Percentiles rank a stretch among this genome's conserved stretches.
phyloP scores from a whole-genome alignment of 2,329 filamentous ascomycete genomes.

The Ilyonectria robusta region DNA sequence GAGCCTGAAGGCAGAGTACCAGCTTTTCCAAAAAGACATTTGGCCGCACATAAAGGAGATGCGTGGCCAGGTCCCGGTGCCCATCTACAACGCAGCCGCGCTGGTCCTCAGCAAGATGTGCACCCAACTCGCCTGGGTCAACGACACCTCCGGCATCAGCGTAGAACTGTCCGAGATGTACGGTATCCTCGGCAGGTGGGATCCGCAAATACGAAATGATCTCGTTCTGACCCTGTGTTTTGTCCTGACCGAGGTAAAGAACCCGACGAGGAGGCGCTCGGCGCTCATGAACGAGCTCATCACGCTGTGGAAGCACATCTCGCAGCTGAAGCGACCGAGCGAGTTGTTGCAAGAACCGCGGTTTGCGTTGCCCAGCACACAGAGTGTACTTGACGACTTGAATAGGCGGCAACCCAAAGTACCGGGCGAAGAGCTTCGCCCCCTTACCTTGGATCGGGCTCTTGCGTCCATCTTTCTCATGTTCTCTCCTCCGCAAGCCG shows the following conservation, averaged over 20 bases:
- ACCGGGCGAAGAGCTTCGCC: slow-evolving; percentile 8
- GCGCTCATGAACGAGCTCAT: slow-evolving; percentile 49
- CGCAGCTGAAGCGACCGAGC: slow-evolving; percentile 51
- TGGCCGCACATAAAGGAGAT: slow-evolving; percentile 49
- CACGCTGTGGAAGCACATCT: slow-evolving; percentile 55
- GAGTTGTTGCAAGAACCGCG: slow-evolving; percentile 37
- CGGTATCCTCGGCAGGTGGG: slow-evolving; percentile 45
- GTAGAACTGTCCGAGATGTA: slow-evolving; percentile 47
- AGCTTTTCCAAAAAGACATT: slow-evolving; percentile 47
- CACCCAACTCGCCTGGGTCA: slow-evolving; percentile 37
- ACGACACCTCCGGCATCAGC: slow-evolving; percentile 29
- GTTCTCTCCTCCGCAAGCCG: slow-evolving; percentile 43
- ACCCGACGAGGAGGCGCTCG: slow-evolving; percentile 31
- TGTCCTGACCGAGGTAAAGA: slow-evolving; percentile 33
- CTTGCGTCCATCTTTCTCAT: slow-evolving; percentile 52
- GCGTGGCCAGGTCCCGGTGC: slow-evolving; percentile 48
- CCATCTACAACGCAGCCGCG: slow-evolving; percentile 42
- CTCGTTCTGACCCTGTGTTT: slow-evolving; percentile 53
- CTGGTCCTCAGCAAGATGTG: slow-evolving; percentile 42
- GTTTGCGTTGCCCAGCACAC: slow-evolving; percentile 50
- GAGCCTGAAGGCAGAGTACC: slow-evolving; percentile 38
- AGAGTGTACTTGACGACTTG: slow-evolving; percentile 47
- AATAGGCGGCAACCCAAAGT: slow-evolving; percentile 14
- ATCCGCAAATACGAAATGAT: slow-evolving; percentile 47
- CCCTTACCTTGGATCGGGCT: slow-evolving; percentile 38